phyloP scores from a whole-genome alignment of 352 stramenopile genomes.

The Pythium pyrilobum region DNA sequence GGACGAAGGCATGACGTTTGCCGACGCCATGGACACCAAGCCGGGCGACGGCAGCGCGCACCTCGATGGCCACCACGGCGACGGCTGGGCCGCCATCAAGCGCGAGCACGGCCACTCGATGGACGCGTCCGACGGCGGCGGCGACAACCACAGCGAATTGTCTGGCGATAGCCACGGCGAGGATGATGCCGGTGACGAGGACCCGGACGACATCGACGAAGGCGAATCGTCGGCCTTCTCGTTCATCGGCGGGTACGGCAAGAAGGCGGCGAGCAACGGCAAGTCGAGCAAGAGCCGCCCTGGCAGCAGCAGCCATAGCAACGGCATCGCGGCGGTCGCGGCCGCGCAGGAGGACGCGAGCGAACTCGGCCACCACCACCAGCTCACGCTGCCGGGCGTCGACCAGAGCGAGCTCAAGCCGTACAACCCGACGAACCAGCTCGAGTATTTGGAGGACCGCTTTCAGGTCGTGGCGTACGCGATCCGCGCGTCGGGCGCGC shows the following conservation, averaged over 20 bases:
- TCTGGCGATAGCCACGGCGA: neutral
- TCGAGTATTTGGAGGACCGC: slow-evolving; percentile 85
- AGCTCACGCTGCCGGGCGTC: neutral
- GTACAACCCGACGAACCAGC: slow-evolving; percentile 80
- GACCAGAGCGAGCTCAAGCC: slow-evolving; percentile 52
- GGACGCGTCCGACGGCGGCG: neutral
- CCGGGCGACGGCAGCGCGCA: neutral
- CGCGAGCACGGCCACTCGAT: slow-evolving; percentile 2
- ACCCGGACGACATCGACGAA: slow-evolving; percentile 19
- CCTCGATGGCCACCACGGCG: neutral
- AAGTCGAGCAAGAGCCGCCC: slow-evolving; percentile 19
- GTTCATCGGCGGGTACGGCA: slow-evolving; percentile 64
- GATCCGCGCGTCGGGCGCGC: slow-evolving; percentile 74
- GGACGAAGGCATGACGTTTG: slow-evolving; percentile 62
- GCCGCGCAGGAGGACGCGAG: no score
- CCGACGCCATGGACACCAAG: slow-evolving; percentile 49
- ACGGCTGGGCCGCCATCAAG: slow-evolving; percentile 4
- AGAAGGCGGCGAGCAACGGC: slow-evolving; percentile 22
- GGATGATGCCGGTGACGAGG: slow-evolving; percentile 3
- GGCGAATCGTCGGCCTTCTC: slow-evolving; percentile 47
- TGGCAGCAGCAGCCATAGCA: slow-evolving; percentile 2
- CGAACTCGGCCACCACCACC: neutral
- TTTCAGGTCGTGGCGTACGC: slow-evolving; percentile 88
- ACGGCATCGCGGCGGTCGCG: neutral
- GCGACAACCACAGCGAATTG: slow-evolving; percentile 5